These are phyloP conservation scores for Nothophoma quercina DNA, from an alignment of 2,329 filamentous ascomycete species.

Conservation along the genomic window DNA sequence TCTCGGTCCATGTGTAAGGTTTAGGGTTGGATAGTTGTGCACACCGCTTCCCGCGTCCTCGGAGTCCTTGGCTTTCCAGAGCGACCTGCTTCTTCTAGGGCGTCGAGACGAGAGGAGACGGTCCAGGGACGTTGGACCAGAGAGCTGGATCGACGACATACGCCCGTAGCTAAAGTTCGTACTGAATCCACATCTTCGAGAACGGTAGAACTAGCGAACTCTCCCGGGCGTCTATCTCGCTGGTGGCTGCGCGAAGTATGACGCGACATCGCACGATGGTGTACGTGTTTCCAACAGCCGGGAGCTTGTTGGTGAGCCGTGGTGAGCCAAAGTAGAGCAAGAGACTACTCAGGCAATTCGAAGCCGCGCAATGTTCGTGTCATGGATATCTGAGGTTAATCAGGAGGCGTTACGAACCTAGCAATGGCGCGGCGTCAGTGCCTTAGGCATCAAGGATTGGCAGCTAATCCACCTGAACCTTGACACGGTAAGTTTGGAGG, in stretches of 20 bases:
- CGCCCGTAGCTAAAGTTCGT: background rate
- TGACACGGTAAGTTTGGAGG: background rate
- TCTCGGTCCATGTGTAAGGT: background rate
- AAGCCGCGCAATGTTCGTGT: background rate
- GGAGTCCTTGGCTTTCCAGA: background rate
- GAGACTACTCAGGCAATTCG: background rate
- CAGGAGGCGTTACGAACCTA: background rate
- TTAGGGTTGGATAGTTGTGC: background rate
- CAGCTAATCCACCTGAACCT: background rate
- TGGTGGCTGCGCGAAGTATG: background rate
- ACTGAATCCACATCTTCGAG: background rate
- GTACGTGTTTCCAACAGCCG: background rate
- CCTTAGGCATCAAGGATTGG: background rate
- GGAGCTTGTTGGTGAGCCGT: background rate
- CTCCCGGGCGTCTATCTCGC: background rate
- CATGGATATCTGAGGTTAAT: background rate
- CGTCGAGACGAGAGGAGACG: background rate
- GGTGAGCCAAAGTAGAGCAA: background rate
- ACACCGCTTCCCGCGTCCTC: conserved; percentile 1
- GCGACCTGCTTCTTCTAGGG: background rate
- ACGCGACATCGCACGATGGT: conserved; percentile 3
- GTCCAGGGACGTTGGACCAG: conserved; percentile 1
- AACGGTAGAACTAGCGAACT: background rate
- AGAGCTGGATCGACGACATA: conserved; percentile 2
- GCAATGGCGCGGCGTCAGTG: background rate